These are phyloP conservation scores for Solanum chiquidenum DNA, from an alignment of 257 asterid genomes.

Conservation along the genomic window DNA sequence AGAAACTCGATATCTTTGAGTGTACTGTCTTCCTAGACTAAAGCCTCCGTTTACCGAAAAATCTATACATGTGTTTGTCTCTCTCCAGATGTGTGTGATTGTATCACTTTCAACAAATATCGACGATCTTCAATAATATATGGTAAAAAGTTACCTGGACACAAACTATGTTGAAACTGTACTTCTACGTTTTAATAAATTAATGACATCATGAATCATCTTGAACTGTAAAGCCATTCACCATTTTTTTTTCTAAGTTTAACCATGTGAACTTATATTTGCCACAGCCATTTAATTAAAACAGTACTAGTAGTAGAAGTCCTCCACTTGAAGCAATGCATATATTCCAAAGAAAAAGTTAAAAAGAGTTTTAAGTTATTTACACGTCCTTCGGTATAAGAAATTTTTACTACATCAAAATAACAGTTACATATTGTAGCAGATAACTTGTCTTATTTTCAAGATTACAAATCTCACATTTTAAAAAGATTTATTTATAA, in stretches of 20 bases:
- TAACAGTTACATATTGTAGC: background rate
- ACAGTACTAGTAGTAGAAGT: conserved; percentile 6
- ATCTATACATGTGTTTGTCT: too few species aligned
- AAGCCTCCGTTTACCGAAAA: too few species aligned
- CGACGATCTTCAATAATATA: background rate
- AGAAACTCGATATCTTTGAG: background rate
- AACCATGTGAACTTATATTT: background rate
- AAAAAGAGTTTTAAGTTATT: background rate
- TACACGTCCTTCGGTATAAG: background rate
- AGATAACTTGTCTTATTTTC: background rate
- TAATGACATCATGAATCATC: background rate
- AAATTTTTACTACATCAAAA: background rate
- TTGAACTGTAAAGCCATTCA: background rate
- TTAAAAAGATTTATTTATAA: background rate
- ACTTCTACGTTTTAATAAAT: background rate
- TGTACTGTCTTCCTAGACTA: background rate
- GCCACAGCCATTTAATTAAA: background rate
- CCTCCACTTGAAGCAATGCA: conserved; percentile 50
- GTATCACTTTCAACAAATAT: background rate
- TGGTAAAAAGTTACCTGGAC: background rate
- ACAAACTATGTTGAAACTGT: background rate
- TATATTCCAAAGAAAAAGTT: conserved; percentile 20
- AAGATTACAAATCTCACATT: background rate
- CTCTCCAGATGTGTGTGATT: background rate
- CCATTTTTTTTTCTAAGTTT: background rate